Evolutionary conservation across 768 basidiomycete genomes (phyloP).

Genomic region (Suillus subluteus): DNA sequence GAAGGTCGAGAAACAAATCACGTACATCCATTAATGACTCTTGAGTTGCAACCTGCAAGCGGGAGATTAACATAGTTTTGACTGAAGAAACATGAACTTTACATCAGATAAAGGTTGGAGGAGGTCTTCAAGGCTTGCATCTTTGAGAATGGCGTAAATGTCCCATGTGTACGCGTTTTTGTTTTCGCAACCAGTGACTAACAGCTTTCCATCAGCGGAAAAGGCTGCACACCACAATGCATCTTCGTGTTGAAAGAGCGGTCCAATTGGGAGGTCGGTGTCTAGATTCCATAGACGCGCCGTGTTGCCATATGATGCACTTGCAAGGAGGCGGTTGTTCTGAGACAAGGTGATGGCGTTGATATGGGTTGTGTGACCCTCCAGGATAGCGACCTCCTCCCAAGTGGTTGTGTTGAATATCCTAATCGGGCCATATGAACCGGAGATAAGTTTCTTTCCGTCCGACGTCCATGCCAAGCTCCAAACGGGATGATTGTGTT

Average conservation of each 20-base stretch:
- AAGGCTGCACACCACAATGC: neutral
- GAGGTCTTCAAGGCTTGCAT: neutral
- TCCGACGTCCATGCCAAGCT: neutral
- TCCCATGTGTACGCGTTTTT: neutral
- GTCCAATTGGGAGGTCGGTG: neutral
- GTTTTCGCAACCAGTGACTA: neutral
- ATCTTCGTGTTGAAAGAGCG: neutral
- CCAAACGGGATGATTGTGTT: fast-evolving
- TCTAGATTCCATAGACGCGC: neutral
- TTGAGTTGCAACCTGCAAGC: neutral
- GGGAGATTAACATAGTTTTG: neutral
- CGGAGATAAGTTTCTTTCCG: neutral
- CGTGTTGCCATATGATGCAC: neutral
- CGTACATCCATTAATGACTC: neutral
- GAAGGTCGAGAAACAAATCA: neutral
- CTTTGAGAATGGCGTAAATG: neutral
- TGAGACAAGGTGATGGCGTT: neutral
- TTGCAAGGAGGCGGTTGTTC: neutral
- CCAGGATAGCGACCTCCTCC: neutral
- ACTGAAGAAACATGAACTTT: neutral
- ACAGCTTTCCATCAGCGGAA: neutral
- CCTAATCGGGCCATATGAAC: neutral
- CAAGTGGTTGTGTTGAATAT: neutral
- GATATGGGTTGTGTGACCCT: neutral
- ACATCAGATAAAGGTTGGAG: neutral